A percentile compares a stretch with the other conserved stretches of the same genome.
phyloP scores from a whole-genome alignment of 306 rosid species.

The Casuarina glauca region DNA sequence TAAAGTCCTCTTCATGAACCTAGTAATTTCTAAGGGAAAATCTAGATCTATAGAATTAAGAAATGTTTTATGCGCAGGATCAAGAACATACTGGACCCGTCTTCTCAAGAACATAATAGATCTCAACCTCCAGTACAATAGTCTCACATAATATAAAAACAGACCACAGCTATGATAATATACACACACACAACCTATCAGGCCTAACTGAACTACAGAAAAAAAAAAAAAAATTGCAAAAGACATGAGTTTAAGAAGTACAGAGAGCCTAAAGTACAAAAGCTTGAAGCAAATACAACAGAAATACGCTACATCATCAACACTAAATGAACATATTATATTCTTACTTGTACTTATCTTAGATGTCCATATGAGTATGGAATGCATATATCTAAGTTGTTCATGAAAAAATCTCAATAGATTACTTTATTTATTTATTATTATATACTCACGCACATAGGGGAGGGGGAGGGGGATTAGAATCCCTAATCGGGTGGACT shows the following conservation, averaged over 20 bases:
- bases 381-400: background rate
- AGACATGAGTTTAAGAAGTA: background rate
- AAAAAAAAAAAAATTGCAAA: background rate
- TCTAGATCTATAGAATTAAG: background rate
- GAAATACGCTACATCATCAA: background rate
- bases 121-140: background rate
- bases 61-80: background rate
- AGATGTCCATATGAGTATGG: background rate
- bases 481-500: no score
- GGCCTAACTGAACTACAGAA: background rate
- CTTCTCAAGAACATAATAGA: background rate
- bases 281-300: background rate
- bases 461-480: no score
- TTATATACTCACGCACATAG: no score
- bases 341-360: background rate
- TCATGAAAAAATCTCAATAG: background rate
- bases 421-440: background rate
- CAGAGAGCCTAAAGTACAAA: background rate
- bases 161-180: background rate
- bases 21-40: background rate
- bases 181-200: background rate
- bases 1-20: conserved; percentile 16
- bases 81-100: background rate
- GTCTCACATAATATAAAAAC: background rate
- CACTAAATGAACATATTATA: background rate